Evolutionary conservation across 768 basidiomycete genomes (phyloP), one percentile per base, ranked within the genome.

Genomic region (Glaciozyma antarctica): DNA sequence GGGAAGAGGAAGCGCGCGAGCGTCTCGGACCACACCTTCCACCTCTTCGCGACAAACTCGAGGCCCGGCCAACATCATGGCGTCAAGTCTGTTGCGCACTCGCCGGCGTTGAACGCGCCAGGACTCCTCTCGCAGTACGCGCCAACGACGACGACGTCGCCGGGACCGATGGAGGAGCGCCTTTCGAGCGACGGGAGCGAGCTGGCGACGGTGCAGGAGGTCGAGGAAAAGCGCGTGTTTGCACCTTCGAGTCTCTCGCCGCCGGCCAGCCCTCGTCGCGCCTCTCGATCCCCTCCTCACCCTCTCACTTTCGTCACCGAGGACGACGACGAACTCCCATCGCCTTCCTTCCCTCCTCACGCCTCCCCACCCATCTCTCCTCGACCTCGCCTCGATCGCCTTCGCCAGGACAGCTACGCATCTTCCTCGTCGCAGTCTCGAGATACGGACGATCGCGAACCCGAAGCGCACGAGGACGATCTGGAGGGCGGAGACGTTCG

Each of bases 41-140:
- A 63, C 71, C 34, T 75, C 72, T 47, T 75, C 66, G 63, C 72
- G 72, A 47, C 71, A 67, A 49, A 34, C 44, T 53, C 62, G n/a
- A 52, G 47, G 38, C 22, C 38, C 24, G 38, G 19, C 3, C 30
- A n/a, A 15, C 21, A 49, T 5, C 38, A 34, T 60, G 44, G 58
- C 53, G 32, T 21, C 44, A 49, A 30, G 32, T 22, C 58, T 19
- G 9, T 59, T 38, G 21, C 48, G 58, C 19, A 7, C 28, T 19
- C 30, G 13, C 30, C 57, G 13, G 34, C 58, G 15, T 43, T 55
- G 2, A 26, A 55, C 17, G 52, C 59, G 1, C 61, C 62, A 44
- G 12, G 22, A n/a, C 56, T 69, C 16, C 60, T 69, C 5, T 66
- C 68, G 19, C 68, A 66, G 38, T 64, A 65, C 28, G 64, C 68